Percentiles rank a stretch among this genome's conserved stretches.
Evolutionary conservation across 2,329 filamentous ascomycete species (phyloP).

Genomic region (Fusarium buxicola): DNA sequence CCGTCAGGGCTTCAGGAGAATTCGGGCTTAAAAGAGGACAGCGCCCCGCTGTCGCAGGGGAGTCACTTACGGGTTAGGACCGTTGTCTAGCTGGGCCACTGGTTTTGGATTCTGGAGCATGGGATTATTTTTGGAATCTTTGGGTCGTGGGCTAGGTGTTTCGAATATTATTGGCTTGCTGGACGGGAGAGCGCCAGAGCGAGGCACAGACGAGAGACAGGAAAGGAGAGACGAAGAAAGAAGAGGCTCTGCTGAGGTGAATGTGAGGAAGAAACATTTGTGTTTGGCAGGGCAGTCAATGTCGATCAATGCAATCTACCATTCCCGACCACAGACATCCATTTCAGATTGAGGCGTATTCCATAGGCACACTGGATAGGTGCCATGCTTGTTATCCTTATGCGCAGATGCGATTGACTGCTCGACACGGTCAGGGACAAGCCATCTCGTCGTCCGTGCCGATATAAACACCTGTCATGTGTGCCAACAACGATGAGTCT

Average conservation of each 20-base stretch:
- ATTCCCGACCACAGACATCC: constrained; percentile 8
- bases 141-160: constrained; percentile 18
- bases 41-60: constrained; percentile 23
- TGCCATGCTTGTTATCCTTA: no score
- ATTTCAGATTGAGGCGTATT: no score
- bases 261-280: constrained; percentile 10
- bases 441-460: neutral
- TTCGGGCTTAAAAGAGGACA: neutral
- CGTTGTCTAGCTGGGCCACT: constrained; percentile 5
- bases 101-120: neutral
- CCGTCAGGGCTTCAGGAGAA: constrained; percentile 10
- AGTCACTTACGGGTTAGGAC: constrained; percentile 15
- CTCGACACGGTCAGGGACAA: no score
- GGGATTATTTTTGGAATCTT: constrained; percentile 36
- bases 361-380: no score
- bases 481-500: constrained; percentile 4
- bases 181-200: neutral
- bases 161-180: constrained; percentile 10
- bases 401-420: no score
- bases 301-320: constrained; percentile 19
- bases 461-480: constrained; percentile 16
- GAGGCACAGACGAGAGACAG: neutral
- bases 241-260: constrained; percentile 7
- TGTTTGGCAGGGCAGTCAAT: constrained; percentile 3
- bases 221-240: constrained; percentile 1